These are phyloP conservation scores for Aspergillus nomiae DNA, from an alignment of 2,329 filamentous ascomycete species.

Conservation along the genomic window DNA sequence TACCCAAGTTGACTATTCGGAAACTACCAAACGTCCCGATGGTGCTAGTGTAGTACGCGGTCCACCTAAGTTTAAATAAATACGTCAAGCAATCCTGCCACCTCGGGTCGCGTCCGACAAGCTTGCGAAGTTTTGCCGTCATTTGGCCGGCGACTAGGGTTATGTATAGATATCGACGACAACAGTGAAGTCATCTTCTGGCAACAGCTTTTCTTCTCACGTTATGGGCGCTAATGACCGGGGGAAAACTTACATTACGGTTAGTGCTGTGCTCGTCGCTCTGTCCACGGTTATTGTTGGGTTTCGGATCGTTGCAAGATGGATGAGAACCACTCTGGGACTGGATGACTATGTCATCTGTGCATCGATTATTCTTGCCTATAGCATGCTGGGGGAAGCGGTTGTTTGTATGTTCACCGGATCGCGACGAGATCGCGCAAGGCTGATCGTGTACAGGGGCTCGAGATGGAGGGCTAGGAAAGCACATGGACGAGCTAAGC, in stretches of 20 bases:
- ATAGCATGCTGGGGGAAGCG: constrained; percentile 1
- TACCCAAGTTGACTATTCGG: too few relatives aligned
- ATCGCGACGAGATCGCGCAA: neutral
- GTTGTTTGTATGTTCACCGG: neutral
- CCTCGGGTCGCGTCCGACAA: neutral
- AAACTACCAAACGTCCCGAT: too few relatives aligned
- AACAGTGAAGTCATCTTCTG: neutral
- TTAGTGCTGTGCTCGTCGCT: neutral
- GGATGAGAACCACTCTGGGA: neutral
- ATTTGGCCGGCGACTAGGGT: neutral
- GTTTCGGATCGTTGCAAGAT: neutral
- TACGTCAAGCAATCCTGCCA: neutral
- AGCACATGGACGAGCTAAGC: neutral
- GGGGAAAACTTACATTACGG: neutral
- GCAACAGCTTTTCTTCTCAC: neutral
- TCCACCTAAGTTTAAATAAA: neutral
- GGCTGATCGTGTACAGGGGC: neutral
- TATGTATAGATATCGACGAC: neutral
- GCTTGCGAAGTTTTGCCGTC: neutral
- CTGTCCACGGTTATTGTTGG: neutral
- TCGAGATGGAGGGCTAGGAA: constrained; percentile 1
- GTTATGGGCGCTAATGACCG: neutral
- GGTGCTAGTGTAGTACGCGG: neutral
- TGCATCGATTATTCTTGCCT: constrained; percentile 1
- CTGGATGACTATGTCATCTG: constrained; percentile 6